These are phyloP conservation scores for Lotmaria passim DNA, from an alignment of 208 protist genomes.

Conservation along the genomic window DNA sequence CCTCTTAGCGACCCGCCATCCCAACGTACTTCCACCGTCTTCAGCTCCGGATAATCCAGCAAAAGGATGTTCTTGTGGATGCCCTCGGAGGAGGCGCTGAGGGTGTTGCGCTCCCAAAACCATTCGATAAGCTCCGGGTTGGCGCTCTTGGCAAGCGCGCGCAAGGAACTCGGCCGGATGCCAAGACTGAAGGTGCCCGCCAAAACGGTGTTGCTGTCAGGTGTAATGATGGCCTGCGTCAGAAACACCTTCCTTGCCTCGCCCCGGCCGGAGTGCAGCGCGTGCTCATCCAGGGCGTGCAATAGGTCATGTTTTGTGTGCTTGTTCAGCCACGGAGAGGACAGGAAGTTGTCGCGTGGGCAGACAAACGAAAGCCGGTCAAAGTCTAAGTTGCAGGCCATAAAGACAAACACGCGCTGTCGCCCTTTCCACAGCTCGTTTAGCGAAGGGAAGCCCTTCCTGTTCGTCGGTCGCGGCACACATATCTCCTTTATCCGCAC, in stretches of 20 bases:
- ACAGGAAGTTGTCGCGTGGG: slow-evolving; percentile 25
- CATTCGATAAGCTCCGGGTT: slow-evolving; percentile 45
- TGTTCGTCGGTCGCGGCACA: slow-evolving; percentile 23
- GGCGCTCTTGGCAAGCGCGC: slow-evolving; percentile 28
- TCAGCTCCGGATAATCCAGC: slow-evolving; percentile 47
- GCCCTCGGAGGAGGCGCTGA: not conserved
- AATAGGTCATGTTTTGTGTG: slow-evolving; percentile 24
- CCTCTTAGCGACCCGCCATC: slow-evolving; percentile 12
- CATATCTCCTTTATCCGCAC: slow-evolving; percentile 28
- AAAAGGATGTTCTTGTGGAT: slow-evolving; percentile 56
- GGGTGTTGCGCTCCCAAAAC: slow-evolving; percentile 41
- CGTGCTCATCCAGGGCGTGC: slow-evolving; percentile 25
- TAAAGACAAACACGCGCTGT: slow-evolving; percentile 58
- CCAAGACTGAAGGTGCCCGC: slow-evolving; percentile 24
- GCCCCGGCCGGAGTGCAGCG: not conserved
- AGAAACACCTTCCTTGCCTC: slow-evolving; percentile 32
- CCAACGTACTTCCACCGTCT: slow-evolving; percentile 6
- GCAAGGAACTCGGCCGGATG: slow-evolving; percentile 10
- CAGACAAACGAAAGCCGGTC: slow-evolving; percentile 22
- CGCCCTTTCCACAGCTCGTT: slow-evolving; percentile 25
- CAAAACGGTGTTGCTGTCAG: slow-evolving; percentile 22
- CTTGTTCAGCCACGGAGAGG: slow-evolving; percentile 50
- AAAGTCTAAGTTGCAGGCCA: slow-evolving; percentile 29
- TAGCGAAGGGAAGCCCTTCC: slow-evolving; percentile 36
- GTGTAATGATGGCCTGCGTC: slow-evolving; percentile 54